Evolutionary conservation across 805 yeast genomes (phyloP).

Genomic region (Ogataea siamensis): DNA sequence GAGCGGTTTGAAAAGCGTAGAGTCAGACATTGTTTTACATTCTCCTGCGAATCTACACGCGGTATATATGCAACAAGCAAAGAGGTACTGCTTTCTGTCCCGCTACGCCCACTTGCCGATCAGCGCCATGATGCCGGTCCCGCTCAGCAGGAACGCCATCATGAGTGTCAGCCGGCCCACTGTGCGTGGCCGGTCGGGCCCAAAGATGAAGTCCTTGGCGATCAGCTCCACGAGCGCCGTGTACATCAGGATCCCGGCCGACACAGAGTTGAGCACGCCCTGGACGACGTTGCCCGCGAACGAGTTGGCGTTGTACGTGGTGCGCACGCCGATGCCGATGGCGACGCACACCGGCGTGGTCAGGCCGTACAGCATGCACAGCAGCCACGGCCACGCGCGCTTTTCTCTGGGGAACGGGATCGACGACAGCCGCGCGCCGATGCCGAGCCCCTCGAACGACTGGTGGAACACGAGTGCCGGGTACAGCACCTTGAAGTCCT

Average conservation of each 20-base stretch:
- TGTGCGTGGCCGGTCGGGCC: conserved; percentile 44
- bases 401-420: conserved; percentile 40
- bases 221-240: conserved; percentile 74
- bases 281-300: conserved; percentile 57
- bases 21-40: background rate
- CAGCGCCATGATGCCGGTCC: conserved; percentile 1
- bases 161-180: background rate
- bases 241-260: conserved; percentile 74
- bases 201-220: conserved; percentile 68
- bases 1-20: conserved; percentile 31
- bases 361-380: conserved; percentile 47
- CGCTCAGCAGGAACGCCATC: background rate
- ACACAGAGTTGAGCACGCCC: conserved; percentile 70
- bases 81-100: no score
- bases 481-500: conserved; percentile 66
- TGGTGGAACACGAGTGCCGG: conserved; percentile 70
- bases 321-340: conserved; percentile 72
- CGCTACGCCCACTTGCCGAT: conserved; percentile 4
- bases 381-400: conserved; percentile 44
- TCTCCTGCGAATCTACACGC: no score
- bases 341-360: conserved; percentile 75
- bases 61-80: no score
- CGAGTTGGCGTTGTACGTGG: conserved; percentile 57
- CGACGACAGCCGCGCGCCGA: conserved; percentile 71
- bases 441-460: conserved; percentile 79